These are phyloP conservation scores for Brettanomyces naardenensis DNA, from an alignment of 805 yeast species.

Conservation along the genomic window DNA sequence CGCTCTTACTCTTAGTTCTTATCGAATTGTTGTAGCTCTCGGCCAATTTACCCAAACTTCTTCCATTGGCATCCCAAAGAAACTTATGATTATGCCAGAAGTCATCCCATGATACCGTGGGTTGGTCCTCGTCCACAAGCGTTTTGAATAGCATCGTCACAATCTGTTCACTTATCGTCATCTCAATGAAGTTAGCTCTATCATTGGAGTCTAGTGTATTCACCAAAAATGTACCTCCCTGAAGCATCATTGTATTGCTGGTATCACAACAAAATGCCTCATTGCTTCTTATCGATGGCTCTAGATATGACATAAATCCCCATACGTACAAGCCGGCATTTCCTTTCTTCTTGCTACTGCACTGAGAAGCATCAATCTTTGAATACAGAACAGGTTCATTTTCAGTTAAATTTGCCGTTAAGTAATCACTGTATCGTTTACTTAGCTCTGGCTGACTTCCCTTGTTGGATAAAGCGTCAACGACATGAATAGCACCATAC, in stretches of 20 bases:
- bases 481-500: slow-evolving; percentile 40
- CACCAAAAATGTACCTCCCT: slow-evolving; percentile 37
- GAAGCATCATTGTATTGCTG: background rate
- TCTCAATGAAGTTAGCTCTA: slow-evolving; percentile 41
- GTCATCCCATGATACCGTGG: slow-evolving; percentile 7
- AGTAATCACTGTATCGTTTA: slow-evolving; percentile 26
- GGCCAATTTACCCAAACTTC: slow-evolving; percentile 30
- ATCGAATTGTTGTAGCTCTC: slow-evolving; percentile 29
- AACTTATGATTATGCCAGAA: slow-evolving; percentile 33
- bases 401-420: slow-evolving; percentile 6
- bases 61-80: slow-evolving; percentile 43
- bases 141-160: slow-evolving; percentile 35
- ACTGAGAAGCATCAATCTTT: slow-evolving; percentile 25
- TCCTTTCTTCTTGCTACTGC: slow-evolving; percentile 17
- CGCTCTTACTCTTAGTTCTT: slow-evolving; percentile 32
- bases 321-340: slow-evolving; percentile 19
- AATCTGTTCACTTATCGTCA: slow-evolving; percentile 40
- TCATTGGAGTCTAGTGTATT: slow-evolving; percentile 43
- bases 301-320: slow-evolving; percentile 13
- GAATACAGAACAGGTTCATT: slow-evolving; percentile 19
- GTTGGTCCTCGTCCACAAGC: slow-evolving; percentile 24
- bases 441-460: slow-evolving; percentile 40
- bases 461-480: slow-evolving; percentile 38
- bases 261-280: slow-evolving; percentile 39
- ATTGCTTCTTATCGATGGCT: slow-evolving; percentile 30